Conservation (phyloP, 805 yeast species). For the Teunomyces aglyptinius region DNA sequence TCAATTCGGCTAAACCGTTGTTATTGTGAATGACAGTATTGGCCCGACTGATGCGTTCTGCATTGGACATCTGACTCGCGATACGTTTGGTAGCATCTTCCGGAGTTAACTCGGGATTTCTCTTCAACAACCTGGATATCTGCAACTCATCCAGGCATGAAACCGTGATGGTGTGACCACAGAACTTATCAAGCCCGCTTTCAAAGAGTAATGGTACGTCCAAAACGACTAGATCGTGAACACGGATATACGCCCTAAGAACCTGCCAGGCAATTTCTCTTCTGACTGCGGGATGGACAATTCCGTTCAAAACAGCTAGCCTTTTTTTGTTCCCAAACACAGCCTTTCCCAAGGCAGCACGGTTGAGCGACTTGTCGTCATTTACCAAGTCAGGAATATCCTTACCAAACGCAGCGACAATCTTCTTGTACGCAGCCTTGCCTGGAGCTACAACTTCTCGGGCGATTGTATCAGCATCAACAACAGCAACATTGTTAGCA, state of each 20-base stretch:
- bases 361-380: slow-evolving; percentile 50
- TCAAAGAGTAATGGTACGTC: slow-evolving; percentile 94
- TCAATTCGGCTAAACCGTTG: slow-evolving; percentile 22
- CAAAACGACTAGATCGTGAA: slow-evolving; percentile 61
- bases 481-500: slow-evolving; percentile 51
- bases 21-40: slow-evolving; percentile 71
- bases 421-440: slow-evolving; percentile 60
- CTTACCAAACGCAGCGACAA: slow-evolving; percentile 58
- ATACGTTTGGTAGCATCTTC: slow-evolving; percentile 75
- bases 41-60: slow-evolving; percentile 54
- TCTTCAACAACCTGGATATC: slow-evolving; percentile 53
- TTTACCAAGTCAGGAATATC: slow-evolving; percentile 51
- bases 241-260: slow-evolving; percentile 53
- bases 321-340: slow-evolving; percentile 71
- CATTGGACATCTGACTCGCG: slow-evolving; percentile 68
- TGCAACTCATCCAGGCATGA: slow-evolving; percentile 60
- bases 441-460: slow-evolving; percentile 84
- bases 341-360: slow-evolving; percentile 72
- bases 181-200: slow-evolving; percentile 62
- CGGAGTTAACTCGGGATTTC: slow-evolving; percentile 65
- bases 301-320: slow-evolving; percentile 59
- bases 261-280: slow-evolving; percentile 61
- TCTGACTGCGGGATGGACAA: slow-evolving; percentile 87
- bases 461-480: slow-evolving; percentile 93
- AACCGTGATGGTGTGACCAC: slow-evolving; percentile 72